phyloP scores from a whole-genome alignment of 768 basidiomycete species.

The Obba rivulosa region DNA sequence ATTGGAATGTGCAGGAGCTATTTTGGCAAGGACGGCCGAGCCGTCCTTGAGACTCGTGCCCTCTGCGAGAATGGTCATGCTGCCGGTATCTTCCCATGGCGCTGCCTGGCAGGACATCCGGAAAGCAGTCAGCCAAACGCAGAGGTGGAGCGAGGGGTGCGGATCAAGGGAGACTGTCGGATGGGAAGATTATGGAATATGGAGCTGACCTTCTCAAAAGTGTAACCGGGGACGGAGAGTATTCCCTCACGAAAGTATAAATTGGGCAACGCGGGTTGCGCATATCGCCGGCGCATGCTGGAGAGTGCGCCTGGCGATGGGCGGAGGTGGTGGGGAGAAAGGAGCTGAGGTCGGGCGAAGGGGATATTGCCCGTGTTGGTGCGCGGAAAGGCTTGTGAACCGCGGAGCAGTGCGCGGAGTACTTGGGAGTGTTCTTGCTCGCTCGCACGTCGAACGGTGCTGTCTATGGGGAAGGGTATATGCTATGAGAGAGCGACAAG shows the following conservation, averaged over 20 bases:
- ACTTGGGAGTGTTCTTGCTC: no score
- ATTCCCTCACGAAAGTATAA: conserved; percentile 49
- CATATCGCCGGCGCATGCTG: conserved; percentile 50
- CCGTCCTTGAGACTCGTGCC: conserved; percentile 68
- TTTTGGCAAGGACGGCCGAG: conserved; percentile 65
- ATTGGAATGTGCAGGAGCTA: conserved; percentile 67
- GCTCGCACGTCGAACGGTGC: no score
- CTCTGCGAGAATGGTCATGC: conserved; percentile 63
- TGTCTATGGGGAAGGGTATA: no score
- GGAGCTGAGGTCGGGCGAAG: not conserved
- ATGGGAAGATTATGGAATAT: conserved; percentile 1
- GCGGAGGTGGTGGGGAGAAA: not conserved
- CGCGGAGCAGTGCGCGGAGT: not conserved
- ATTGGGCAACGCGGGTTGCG: conserved; percentile 51
- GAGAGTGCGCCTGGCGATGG: conserved; percentile 1
- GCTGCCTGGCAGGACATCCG: conserved; percentile 35
- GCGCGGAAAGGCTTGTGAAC: no score
- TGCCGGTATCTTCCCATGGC: conserved; percentile 70
- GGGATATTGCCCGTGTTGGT: not conserved
- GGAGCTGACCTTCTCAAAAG: conserved; percentile 55
- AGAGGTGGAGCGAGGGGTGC: not conserved
- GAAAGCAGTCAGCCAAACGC: no score
- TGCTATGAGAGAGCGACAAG: no score
- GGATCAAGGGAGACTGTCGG: not conserved
- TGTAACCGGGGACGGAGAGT: conserved; percentile 66